Percentiles rank a stretch among this genome's conserved stretches.
Evolutionary conservation across 345 rosid genomes (phyloP).

Genomic region (Hypericum perforatum): DNA sequence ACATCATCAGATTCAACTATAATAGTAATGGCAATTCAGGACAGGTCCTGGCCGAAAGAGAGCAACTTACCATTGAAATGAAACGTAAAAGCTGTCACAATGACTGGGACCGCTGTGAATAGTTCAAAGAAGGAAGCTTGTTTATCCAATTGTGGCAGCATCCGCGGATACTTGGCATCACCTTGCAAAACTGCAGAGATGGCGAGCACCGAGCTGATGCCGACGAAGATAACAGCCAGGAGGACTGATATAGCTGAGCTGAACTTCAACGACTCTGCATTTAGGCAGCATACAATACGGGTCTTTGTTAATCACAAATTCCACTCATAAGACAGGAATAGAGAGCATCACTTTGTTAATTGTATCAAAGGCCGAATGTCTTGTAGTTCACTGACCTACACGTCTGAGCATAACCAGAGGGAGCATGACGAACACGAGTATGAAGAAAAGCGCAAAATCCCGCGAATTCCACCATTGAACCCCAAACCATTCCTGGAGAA

Average conservation of each 20-base stretch:
- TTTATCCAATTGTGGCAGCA: conserved; percentile 45
- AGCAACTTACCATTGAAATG: conserved; percentile 65
- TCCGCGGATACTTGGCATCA: conserved; percentile 46
- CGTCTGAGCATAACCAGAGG: conserved; percentile 54
- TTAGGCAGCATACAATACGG: conserved; percentile 7
- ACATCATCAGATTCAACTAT: background rate
- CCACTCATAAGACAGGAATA: background rate
- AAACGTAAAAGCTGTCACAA: conserved; percentile 83
- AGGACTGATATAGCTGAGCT: conserved; percentile 57
- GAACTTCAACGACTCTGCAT: conserved; percentile 49
- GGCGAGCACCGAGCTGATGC: conserved; percentile 55
- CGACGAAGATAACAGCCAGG: conserved; percentile 67
- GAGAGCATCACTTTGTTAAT: background rate
- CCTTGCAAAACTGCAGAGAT: conserved; percentile 53
- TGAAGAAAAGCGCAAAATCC: conserved; percentile 44
- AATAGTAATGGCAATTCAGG: background rate
- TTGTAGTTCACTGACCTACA: conserved; percentile 33
- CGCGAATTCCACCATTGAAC: conserved; percentile 79
- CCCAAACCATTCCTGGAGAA: conserved; percentile 88
- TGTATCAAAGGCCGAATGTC: too few species aligned
- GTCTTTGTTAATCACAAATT: conserved; percentile 5
- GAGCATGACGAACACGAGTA: conserved; percentile 45
- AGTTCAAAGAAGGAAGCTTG: conserved; percentile 52
- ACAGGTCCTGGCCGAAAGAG: background rate
- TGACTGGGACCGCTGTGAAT: conserved; percentile 84